These are phyloP conservation scores for Akebia trifoliata DNA, from an alignment of 164 flowering plant species.

Conservation along the genomic window DNA sequence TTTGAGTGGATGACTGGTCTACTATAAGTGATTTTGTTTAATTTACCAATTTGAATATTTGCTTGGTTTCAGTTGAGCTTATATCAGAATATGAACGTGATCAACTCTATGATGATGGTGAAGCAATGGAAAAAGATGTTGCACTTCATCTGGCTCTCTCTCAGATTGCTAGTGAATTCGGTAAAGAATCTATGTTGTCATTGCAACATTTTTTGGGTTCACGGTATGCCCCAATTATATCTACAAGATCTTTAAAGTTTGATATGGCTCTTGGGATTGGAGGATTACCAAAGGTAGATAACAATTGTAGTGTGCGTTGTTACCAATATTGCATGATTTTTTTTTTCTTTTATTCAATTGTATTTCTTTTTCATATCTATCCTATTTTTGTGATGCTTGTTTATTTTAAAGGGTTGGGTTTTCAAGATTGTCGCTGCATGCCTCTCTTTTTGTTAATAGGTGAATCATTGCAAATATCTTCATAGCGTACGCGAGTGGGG, in stretches of 20 bases:
- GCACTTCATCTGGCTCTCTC: slow-evolving; percentile 58
- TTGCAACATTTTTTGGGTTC: slow-evolving; percentile 47
- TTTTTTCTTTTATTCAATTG: neutral
- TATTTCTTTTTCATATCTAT: neutral
- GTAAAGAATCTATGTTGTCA: slow-evolving; percentile 60
- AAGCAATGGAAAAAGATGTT: slow-evolving; percentile 43
- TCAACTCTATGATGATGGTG: slow-evolving; percentile 35
- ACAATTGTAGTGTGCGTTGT: neutral
- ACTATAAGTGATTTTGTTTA: too few species aligned
- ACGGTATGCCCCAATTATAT: slow-evolving; percentile 45
- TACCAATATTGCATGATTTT: neutral
- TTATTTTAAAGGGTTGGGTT: too few species aligned
- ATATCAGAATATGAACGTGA: slow-evolving; percentile 44
- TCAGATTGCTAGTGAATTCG: slow-evolving; percentile 48
- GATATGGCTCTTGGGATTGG: slow-evolving; percentile 77
- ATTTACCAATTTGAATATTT: slow-evolving; percentile 2
- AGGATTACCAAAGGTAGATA: slow-evolving; percentile 60
- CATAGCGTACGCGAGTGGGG: too few species aligned
- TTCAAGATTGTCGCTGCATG: too few species aligned
- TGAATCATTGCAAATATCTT: too few species aligned
- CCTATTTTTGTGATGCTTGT: neutral
- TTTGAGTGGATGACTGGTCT: too few species aligned
- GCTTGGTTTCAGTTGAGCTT: slow-evolving; percentile 31
- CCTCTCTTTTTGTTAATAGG: too few species aligned
- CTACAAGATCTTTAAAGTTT: slow-evolving; percentile 69